Conservation (phyloP, 148 eudicot species). For the Hydrangea macrophylla region DNA sequence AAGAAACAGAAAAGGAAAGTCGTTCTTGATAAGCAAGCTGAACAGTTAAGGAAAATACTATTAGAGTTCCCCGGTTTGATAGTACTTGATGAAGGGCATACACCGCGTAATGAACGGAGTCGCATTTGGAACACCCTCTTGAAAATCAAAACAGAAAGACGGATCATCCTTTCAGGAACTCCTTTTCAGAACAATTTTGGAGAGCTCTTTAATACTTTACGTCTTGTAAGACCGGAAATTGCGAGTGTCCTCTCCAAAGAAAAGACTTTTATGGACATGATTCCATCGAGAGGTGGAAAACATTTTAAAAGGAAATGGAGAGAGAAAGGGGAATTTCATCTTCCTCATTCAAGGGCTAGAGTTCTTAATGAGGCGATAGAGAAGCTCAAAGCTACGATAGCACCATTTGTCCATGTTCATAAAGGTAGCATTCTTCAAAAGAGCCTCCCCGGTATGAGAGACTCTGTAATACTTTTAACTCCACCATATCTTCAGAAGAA, state of each 20-base stretch:
- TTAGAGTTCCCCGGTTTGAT: slow-evolving; percentile 38
- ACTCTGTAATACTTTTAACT: slow-evolving; percentile 32
- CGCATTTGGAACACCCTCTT: slow-evolving; percentile 42
- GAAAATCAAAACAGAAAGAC: slow-evolving; percentile 35
- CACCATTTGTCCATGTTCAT: slow-evolving; percentile 60
- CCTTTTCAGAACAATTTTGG: slow-evolving; percentile 68
- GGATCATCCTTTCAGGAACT: slow-evolving; percentile 64
- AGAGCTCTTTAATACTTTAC: slow-evolving; percentile 54
- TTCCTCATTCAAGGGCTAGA: not conserved
- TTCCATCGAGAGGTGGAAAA: not conserved
- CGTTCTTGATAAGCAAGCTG: not conserved
- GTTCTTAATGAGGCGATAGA: slow-evolving; percentile 20
- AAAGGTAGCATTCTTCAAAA: slow-evolving; percentile 40
- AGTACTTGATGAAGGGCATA: slow-evolving; percentile 76
- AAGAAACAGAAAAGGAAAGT: not conserved
- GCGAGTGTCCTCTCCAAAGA: slow-evolving; percentile 14
- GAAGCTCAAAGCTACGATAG: slow-evolving; percentile 36
- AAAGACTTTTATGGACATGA: slow-evolving; percentile 11
- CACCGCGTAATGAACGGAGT: slow-evolving; percentile 55
- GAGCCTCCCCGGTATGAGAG: slow-evolving; percentile 45
- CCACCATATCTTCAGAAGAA: slow-evolving; percentile 41
- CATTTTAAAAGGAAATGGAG: not conserved
- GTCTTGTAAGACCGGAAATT: slow-evolving; percentile 46
- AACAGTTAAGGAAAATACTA: slow-evolving; percentile 24
- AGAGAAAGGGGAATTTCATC: not conserved